These are phyloP conservation scores for Ophiostoma tasmaniense DNA, from an alignment of 2,329 filamentous ascomycete genomes.

Conservation along the genomic window DNA sequence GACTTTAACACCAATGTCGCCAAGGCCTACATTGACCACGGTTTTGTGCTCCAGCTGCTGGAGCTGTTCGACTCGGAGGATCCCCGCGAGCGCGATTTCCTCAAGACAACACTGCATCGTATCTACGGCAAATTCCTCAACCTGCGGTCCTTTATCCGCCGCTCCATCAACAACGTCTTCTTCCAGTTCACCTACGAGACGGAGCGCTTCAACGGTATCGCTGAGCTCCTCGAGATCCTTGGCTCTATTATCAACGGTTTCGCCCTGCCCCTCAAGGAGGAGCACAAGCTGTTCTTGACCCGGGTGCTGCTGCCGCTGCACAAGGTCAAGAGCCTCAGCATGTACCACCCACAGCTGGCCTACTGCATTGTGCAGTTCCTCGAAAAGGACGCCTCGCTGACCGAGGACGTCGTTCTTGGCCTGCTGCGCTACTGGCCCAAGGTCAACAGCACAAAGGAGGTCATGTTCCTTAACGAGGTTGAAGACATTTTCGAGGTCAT, in stretches of 20 bases:
- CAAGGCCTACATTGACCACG: conserved; percentile 97
- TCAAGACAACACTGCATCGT: conserved; percentile 94
- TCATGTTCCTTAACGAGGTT: conserved; percentile 99
- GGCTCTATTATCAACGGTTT: conserved; percentile 99
- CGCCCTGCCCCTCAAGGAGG: conserved; percentile 90
- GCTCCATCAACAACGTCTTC: conserved; percentile 99
- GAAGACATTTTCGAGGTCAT: conserved; percentile 99
- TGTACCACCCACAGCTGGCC: conserved; percentile 97
- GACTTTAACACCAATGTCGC: conserved; percentile 99
- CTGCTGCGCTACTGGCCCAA: conserved; percentile 97
- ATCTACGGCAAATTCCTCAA: conserved; percentile 99
- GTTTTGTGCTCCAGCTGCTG: conserved; percentile 92
- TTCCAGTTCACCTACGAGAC: conserved; percentile 99
- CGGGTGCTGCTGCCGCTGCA: conserved; percentile 86
- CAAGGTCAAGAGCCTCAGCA: conserved; percentile 98
- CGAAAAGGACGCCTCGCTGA: conserved; percentile 93
- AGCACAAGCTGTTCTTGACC: conserved; percentile 96
- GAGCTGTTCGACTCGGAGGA: conserved; percentile 98
- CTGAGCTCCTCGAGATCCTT: conserved; percentile 89
- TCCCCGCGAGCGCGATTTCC: conserved; percentile 88
- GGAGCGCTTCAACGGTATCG: conserved; percentile 96
- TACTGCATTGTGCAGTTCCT: conserved; percentile 99
- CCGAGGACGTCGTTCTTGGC: conserved; percentile 94
- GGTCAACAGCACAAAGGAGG: conserved; percentile 98
- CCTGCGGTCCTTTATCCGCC: conserved; percentile 88